Evolutionary conservation across 768 basidiomycete species (phyloP).

Genomic region (Phanerochaete carnosa): DNA sequence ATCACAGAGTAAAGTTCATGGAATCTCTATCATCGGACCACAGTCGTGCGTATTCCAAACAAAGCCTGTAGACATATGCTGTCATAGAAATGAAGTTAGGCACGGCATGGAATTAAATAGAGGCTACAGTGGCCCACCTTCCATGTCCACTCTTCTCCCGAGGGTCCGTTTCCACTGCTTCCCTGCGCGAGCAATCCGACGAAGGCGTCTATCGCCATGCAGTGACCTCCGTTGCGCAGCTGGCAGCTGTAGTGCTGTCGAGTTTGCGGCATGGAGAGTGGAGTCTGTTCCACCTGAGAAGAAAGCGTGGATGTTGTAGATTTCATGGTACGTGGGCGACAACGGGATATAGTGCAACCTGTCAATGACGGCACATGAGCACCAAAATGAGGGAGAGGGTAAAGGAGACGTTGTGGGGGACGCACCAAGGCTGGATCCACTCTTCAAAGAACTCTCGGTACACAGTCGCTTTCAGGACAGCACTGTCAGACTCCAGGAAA

Average conservation of each 20-base stretch:
- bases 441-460: slow-evolving; percentile 89
- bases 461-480: slow-evolving; percentile 85
- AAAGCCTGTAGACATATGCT: slow-evolving; percentile 87
- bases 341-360: slow-evolving; percentile 97
- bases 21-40: slow-evolving; percentile 81
- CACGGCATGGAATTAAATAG: background rate
- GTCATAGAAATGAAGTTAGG: slow-evolving; percentile 12
- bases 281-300: slow-evolving; percentile 81
- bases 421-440: slow-evolving; percentile 89
- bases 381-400: background rate
- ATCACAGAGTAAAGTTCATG: slow-evolving; percentile 42
- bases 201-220: slow-evolving; percentile 70
- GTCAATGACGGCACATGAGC: background rate
- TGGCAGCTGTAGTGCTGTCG: slow-evolving; percentile 35
- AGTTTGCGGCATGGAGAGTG: slow-evolving; percentile 51
- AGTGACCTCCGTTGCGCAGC: slow-evolving; percentile 32
- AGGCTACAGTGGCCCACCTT: slow-evolving; percentile 48
- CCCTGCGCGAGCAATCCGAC: slow-evolving; percentile 88
- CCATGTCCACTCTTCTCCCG: slow-evolving; percentile 86
- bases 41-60: slow-evolving; percentile 85
- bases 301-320: slow-evolving; percentile 92
- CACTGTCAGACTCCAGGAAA: slow-evolving; percentile 83
- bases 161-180: slow-evolving; percentile 88
- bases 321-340: slow-evolving; percentile 80
- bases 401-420: slow-evolving; percentile 6